phyloP scores from a whole-genome alignment of 2,329 filamentous ascomycete species.

The Pezicula rhizophila region DNA sequence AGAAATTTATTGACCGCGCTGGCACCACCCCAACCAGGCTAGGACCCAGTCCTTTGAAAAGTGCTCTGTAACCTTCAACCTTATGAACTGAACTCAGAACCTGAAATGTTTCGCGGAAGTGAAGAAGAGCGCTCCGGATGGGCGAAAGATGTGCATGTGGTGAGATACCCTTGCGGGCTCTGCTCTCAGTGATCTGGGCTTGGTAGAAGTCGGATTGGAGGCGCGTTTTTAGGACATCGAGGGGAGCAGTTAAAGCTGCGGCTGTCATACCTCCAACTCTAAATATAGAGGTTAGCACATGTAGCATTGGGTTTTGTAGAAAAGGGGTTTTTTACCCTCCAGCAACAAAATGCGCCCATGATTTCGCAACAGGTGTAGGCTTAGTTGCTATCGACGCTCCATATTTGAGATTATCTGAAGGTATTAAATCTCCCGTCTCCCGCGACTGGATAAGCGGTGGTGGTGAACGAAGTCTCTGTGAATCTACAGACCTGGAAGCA shows the following conservation, averaged over 20 bases:
- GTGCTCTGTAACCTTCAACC: conserved; percentile 74
- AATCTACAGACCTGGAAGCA: conserved; percentile 9
- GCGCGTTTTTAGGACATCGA: conserved; percentile 90
- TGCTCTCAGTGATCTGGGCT: conserved; percentile 64
- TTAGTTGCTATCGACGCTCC: conserved; percentile 30
- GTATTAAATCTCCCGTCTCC: conserved; percentile 52
- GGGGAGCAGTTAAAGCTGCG: conserved; percentile 84
- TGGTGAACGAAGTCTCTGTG: conserved; percentile 9
- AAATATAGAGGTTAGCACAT: conserved; percentile 9
- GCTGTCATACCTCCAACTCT: conserved; percentile 88
- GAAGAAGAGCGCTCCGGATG: conserved; percentile 59
- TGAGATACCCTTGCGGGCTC: conserved; percentile 45
- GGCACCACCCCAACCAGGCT: conserved; percentile 88
- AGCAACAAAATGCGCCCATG: conserved; percentile 88
- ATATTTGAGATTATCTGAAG: conserved; percentile 32
- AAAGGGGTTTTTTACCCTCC: conserved; percentile 61
- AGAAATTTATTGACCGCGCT: conserved; percentile 89
- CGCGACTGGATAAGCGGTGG: conserved; percentile 47
- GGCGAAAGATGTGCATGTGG: conserved; percentile 55
- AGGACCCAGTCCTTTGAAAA: conserved; percentile 90
- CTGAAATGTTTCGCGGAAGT: conserved; percentile 79
- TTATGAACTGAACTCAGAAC: conserved; percentile 77
- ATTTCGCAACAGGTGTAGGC: conserved; percentile 55
- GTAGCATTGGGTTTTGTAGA: neutral
- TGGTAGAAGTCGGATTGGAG: conserved; percentile 95